Base-by-base conservation (phyloP, 441 rosid genomes). In the Arabidopsis hybrid region DNA sequence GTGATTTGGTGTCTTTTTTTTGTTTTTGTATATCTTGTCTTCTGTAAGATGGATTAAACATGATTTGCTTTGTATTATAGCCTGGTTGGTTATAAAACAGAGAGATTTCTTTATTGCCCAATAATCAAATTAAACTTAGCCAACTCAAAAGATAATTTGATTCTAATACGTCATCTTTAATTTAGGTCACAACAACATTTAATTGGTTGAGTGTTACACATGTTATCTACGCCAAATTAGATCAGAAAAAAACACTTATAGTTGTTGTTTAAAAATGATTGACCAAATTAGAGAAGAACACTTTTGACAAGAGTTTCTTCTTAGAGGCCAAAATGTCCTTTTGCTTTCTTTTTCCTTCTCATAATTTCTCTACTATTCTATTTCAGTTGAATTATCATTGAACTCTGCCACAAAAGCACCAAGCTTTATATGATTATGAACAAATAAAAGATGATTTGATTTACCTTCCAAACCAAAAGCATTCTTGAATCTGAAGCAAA, bases 401-500 rank as follows among this genome's bases (percentile, higher is more conserved):
- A 67, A 67, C 62, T 55, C 72, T 55, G 31, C 49, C 50, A 55
- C 62, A 14, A 8, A 46, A 70, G 42, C 52, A 39, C 49, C 58
- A 47, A 69, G 12, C 43, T 34, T 58, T 46, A n/a, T 49, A 36
- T 49, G 32, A 35, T 34, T 69, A 69, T 59, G 39, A 69, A 70
- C 58, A 45, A 18, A 35, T 17, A 8, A 46, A 47, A 59, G 14
- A n/a, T 14, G 1, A 26, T 34, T 45, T 57, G 56, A 7, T 59
- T 52, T 60, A 75, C 69, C 69, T 68, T 60, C 49, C 5, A 10
- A 74, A 75, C 51, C 69, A 60, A 68, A 60, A 61, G 57, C 46
- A 57, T 47, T 59, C 18, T 51, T 71, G 51, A 65, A 71, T 64
- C 55, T 70, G 79, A 77, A 71, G 43, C 71, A 64, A 58, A 51